A percentile compares a stretch with the other conserved stretches of the same genome.
These are phyloP conservation scores for Cyclotella kingstonii DNA, from an alignment of 108 stramenopile genomes.

Conservation along the genomic window DNA sequence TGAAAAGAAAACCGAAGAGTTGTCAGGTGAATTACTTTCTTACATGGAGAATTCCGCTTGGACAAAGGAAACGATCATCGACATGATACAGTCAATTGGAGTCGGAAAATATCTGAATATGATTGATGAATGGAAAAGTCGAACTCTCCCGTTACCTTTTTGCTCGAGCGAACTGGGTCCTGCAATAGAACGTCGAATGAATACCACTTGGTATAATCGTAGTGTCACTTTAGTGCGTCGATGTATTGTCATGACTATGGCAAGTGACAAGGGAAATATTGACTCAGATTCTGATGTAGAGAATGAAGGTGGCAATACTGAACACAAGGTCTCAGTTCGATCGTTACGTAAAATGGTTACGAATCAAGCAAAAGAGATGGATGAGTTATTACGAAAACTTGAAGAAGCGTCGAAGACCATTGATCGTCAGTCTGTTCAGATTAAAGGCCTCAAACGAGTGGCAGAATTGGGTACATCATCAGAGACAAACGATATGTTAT, in stretches of 20 bases:
- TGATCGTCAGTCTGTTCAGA: slow-evolving; percentile 32
- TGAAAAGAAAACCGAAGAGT: slow-evolving; percentile 5
- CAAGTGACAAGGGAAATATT: slow-evolving; percentile 36
- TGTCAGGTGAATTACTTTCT: background rate
- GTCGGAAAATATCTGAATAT: slow-evolving; percentile 35
- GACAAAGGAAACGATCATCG: slow-evolving; percentile 42
- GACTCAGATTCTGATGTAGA: slow-evolving; percentile 37
- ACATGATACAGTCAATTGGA: slow-evolving; percentile 43
- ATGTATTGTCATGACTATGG: slow-evolving; percentile 61
- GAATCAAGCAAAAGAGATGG: slow-evolving; percentile 67
- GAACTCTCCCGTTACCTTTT: slow-evolving; percentile 33
- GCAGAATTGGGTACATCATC: slow-evolving; percentile 59
- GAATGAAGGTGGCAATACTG: background rate
- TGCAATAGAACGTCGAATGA: slow-evolving; percentile 45
- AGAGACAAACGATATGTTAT: slow-evolving; percentile 63
- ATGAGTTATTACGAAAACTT: slow-evolving; percentile 54
- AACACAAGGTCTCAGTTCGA: slow-evolving; percentile 15
- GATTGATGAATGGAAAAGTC: slow-evolving; percentile 42
- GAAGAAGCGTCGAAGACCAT: slow-evolving; percentile 41
- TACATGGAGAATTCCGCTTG: slow-evolving; percentile 35
- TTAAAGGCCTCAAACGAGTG: slow-evolving; percentile 58
- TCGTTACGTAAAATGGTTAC: slow-evolving; percentile 56
- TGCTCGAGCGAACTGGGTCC: slow-evolving; percentile 23
- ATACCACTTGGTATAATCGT: slow-evolving; percentile 50
- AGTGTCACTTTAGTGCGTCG: slow-evolving; percentile 64